phyloP scores from a whole-genome alignment of 1,139 yeast species.

The Sugiyamaella pinicola region DNA sequence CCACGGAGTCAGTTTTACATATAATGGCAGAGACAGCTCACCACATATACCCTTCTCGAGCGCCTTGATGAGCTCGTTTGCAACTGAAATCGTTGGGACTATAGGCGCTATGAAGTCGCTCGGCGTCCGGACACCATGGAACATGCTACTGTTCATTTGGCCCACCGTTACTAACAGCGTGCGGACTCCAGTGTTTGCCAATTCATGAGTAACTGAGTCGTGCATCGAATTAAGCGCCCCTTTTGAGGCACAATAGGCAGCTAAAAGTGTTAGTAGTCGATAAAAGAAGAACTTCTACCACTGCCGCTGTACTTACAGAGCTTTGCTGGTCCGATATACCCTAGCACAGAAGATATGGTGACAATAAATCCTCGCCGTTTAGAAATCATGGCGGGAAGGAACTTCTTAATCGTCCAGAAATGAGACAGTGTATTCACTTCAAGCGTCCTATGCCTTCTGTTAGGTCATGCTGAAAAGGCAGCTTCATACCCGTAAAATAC shows the following conservation, averaged over 20 bases:
- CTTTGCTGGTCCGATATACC: slow-evolving; percentile 68
- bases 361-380: slow-evolving; percentile 54
- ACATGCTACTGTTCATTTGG: slow-evolving; percentile 70
- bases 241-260: slow-evolving; percentile 83
- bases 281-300: too few species aligned
- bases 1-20: slow-evolving; percentile 67
- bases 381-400: slow-evolving; percentile 43
- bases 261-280: slow-evolving; percentile 19
- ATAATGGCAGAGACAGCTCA: slow-evolving; percentile 68
- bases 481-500: too few species aligned
- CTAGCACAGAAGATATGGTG: slow-evolving; percentile 62
- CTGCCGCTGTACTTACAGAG: slow-evolving; percentile 52
- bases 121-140: slow-evolving; percentile 69
- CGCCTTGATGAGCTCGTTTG: slow-evolving; percentile 55
- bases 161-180: slow-evolving; percentile 83
- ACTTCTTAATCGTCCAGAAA: slow-evolving; percentile 51
- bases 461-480: too few species aligned
- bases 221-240: slow-evolving; percentile 80
- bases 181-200: slow-evolving; percentile 54
- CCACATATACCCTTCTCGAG: slow-evolving; percentile 65
- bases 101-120: slow-evolving; percentile 74
- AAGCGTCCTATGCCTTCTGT: slow-evolving; percentile 39
- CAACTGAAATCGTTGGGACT: slow-evolving; percentile 63
- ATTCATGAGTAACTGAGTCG: slow-evolving; percentile 71
- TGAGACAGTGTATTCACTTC: slow-evolving; percentile 62